Conservation (phyloP, 257 asterid genomes). For the Thymus mandschuricus region DNA sequence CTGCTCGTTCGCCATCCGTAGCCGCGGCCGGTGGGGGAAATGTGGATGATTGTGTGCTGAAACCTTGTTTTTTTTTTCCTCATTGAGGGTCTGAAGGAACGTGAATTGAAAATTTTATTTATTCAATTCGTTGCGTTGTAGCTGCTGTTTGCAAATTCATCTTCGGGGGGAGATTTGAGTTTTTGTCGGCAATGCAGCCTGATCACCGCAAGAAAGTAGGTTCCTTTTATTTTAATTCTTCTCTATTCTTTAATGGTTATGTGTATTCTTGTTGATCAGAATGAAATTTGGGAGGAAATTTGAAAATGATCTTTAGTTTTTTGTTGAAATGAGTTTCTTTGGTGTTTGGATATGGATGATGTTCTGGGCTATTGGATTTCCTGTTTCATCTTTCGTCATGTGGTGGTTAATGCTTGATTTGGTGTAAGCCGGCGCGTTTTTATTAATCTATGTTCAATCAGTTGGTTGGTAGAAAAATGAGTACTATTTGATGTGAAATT, state of each 20-base stretch:
- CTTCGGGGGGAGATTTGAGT: conserved; percentile 32
- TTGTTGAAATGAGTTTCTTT: neutral
- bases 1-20: conserved; percentile 61
- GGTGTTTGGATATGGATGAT: conserved; percentile 3
- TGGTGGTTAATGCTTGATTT: conserved; percentile 4
- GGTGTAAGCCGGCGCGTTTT: neutral
- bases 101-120: neutral
- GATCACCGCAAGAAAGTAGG: conserved; percentile 86
- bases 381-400: neutral
- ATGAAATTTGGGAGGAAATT: neutral
- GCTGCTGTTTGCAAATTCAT: conserved; percentile 28
- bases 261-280: neutral
- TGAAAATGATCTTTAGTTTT: neutral
- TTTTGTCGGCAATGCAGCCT: conserved; percentile 55
- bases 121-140: conserved; percentile 27
- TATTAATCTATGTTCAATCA: conserved; percentile 20
- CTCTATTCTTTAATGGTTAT: neutral
- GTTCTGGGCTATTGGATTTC: conserved; percentile 15
- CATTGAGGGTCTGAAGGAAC: neutral
- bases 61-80: neutral
- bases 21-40: conserved; percentile 81
- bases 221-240: neutral
- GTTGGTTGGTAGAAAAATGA: conserved; percentile 14
- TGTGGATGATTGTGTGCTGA: conserved; percentile 58
- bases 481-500: conserved; percentile 9